Percentiles rank a stretch among this genome's conserved stretches.
Conservation (phyloP, 345 rosid species). For the Linum trigynum region DNA sequence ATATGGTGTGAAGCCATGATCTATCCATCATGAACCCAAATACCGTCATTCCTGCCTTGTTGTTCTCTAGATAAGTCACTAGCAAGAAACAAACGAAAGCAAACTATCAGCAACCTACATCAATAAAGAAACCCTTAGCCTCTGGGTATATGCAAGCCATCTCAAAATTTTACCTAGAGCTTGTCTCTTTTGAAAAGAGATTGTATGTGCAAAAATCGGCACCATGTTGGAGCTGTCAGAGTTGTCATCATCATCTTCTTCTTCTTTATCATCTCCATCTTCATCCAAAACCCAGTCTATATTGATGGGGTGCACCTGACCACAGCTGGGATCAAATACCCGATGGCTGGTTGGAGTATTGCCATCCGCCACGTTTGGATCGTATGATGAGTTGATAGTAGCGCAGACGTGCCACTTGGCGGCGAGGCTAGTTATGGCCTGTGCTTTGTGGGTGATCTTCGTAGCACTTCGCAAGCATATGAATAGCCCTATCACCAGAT, state of each 20-base stretch:
- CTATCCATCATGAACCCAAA: slow-evolving; percentile 79
- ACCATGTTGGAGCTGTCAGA: slow-evolving; percentile 42
- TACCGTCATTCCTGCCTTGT: slow-evolving; percentile 77
- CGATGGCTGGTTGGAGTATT: slow-evolving; percentile 45
- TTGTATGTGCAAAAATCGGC: slow-evolving; percentile 56
- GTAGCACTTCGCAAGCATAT: slow-evolving; percentile 88
- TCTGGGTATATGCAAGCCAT: not conserved
- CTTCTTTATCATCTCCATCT: slow-evolving; percentile 70
- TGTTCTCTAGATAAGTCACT: slow-evolving; percentile 81
- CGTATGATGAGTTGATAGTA: slow-evolving; percentile 61
- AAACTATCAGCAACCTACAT: not conserved
- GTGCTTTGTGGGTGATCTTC: slow-evolving; percentile 82
- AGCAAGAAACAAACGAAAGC: slow-evolving; percentile 17
- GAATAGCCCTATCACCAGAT: slow-evolving; percentile 64
- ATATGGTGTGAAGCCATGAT: slow-evolving; percentile 73
- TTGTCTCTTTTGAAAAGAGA: slow-evolving; percentile 80
- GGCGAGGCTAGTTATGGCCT: slow-evolving; percentile 78
- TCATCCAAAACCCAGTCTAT: slow-evolving; percentile 40
- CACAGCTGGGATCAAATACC: slow-evolving; percentile 2
- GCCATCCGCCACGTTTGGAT: slow-evolving; percentile 29
- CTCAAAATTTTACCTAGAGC: slow-evolving; percentile 49
- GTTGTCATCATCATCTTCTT: slow-evolving; percentile 54
- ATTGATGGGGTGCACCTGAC: slow-evolving; percentile 22
- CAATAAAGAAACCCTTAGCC: not conserved
- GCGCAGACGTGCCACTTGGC: slow-evolving; percentile 89